Evolutionary conservation across 2,329 filamentous ascomycete genomes (phyloP).

Genomic region (Diaporthe citriasiana): DNA sequence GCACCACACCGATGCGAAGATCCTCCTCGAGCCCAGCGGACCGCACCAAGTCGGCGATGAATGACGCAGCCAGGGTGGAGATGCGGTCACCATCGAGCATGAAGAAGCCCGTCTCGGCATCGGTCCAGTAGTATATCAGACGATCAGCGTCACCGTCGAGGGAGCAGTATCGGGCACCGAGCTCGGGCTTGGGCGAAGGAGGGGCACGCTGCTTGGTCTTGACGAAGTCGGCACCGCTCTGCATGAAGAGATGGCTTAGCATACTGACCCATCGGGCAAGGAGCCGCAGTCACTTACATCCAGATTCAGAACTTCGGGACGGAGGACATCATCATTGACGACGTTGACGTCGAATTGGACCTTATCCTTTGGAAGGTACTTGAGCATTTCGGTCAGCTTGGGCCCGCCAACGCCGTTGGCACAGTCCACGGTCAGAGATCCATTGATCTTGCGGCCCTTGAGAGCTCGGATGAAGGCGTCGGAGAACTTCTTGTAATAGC

Average conservation of each 20-base stretch:
- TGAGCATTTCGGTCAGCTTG: constrained; percentile 88
- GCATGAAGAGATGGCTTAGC: constrained; percentile 43
- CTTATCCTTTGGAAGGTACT: constrained; percentile 79
- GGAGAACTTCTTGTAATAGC: constrained; percentile 94
- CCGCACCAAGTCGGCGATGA: constrained; percentile 89
- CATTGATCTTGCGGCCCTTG: constrained; percentile 79
- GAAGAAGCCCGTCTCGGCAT: constrained; percentile 85
- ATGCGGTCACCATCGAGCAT: constrained; percentile 98
- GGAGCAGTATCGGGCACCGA: constrained; percentile 86
- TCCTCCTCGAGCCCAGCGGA: constrained; percentile 84
- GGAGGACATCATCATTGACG: constrained; percentile 92
- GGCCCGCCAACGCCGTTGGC: constrained; percentile 97
- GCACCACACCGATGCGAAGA: constrained; percentile 92
- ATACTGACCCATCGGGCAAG: neutral
- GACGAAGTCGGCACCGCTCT: constrained; percentile 97
- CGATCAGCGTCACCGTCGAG: constrained; percentile 96
- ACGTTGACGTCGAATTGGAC: constrained; percentile 85
- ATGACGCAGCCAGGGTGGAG: constrained; percentile 91
- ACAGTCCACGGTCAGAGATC: constrained; percentile 88
- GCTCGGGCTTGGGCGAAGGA: constrained; percentile 81
- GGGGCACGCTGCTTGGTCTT: constrained; percentile 97
- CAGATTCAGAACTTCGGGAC: constrained; percentile 89
- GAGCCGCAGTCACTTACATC: constrained; percentile 70
- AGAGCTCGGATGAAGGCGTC: constrained; percentile 88
- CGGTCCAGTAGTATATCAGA: constrained; percentile 93